A percentile compares a stretch with the other conserved stretches of the same genome.
These are phyloP conservation scores for Boletellus emodensis DNA, from an alignment of 768 basidiomycete species.

Conservation along the genomic window DNA sequence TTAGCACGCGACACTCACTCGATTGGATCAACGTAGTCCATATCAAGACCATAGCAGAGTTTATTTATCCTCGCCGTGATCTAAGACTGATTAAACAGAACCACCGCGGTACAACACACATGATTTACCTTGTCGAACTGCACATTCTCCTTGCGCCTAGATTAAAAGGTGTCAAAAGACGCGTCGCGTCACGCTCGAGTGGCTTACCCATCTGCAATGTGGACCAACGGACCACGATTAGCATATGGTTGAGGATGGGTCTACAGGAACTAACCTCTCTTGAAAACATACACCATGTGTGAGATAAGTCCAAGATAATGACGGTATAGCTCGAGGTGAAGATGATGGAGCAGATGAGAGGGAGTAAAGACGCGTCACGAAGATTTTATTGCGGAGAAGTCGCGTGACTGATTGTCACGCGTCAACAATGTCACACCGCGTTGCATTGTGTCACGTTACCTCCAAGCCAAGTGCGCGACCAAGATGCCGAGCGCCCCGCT, in stretches of 20 bases:
- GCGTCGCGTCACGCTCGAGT: conserved; percentile 19
- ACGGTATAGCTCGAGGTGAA: conserved; percentile 4
- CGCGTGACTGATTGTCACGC: conserved; percentile 28
- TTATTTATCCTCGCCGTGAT: conserved; percentile 85
- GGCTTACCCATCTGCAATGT: conserved; percentile 44
- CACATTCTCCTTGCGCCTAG: conserved; percentile 83
- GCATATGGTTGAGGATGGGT: background rate
- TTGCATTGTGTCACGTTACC: conserved; percentile 9
- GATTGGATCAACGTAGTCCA: conserved; percentile 87
- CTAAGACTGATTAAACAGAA: conserved; percentile 36
- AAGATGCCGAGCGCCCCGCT: conserved; percentile 29
- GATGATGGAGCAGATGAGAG: conserved; percentile 25
- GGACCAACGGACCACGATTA: conserved; percentile 8
- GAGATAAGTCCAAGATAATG: conserved; percentile 2
- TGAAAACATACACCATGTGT: conserved; percentile 51
- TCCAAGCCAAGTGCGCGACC: too few relatives aligned
- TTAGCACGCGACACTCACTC: conserved; percentile 45
- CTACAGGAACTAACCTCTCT: conserved; percentile 43
- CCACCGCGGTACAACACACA: conserved; percentile 6
- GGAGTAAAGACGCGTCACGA: conserved; percentile 23
- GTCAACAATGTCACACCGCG: conserved; percentile 35
- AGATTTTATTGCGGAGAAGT: conserved; percentile 27
- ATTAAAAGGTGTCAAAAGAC: conserved; percentile 12
- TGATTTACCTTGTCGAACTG: conserved; percentile 83
- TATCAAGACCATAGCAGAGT: conserved; percentile 94